Conservation (phyloP, 2,329 filamentous ascomycete species). For the Pseudocercospora ulei region DNA sequence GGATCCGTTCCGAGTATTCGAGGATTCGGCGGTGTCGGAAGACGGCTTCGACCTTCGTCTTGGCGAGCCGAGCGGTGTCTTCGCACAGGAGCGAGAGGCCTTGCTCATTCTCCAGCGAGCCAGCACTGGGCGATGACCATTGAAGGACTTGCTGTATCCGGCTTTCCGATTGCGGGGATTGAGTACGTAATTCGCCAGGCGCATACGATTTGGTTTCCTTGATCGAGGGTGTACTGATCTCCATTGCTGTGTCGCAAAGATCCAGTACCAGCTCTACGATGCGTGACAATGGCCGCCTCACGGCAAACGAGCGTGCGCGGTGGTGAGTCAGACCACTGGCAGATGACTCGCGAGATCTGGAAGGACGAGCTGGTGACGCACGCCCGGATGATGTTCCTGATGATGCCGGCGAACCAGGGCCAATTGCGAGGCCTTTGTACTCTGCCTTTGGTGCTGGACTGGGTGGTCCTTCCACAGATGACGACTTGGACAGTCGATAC, state of each 20-base stretch:
- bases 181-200: conserved; percentile 70
- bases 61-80: conserved; percentile 76
- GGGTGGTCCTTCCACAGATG: conserved; percentile 43
- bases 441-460: conserved; percentile 47
- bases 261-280: conserved; percentile 93
- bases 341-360: conserved; percentile 60
- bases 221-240: conserved; percentile 87
- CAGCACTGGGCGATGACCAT: conserved; percentile 90
- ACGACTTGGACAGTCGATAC: conserved; percentile 49
- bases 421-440: conserved; percentile 81
- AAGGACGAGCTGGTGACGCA: conserved; percentile 55
- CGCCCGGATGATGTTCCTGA: conserved; percentile 62
- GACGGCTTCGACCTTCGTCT: conserved; percentile 84
- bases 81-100: conserved; percentile 77
- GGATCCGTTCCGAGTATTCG: conserved; percentile 91
- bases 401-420: conserved; percentile 55
- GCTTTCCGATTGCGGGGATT: conserved; percentile 92
- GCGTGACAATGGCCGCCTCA: conserved; percentile 76
- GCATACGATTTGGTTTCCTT: conserved; percentile 63
- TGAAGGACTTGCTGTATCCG: conserved; percentile 88
- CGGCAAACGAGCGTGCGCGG: conserved; percentile 77
- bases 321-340: conserved; percentile 62
- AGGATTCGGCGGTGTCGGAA: conserved; percentile 84
- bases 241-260: conserved; percentile 87
- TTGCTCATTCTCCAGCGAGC: conserved; percentile 85